These are phyloP conservation scores for Yamadazyma oceani DNA, from an alignment of 1,139 yeast species.

Conservation along the genomic window DNA sequence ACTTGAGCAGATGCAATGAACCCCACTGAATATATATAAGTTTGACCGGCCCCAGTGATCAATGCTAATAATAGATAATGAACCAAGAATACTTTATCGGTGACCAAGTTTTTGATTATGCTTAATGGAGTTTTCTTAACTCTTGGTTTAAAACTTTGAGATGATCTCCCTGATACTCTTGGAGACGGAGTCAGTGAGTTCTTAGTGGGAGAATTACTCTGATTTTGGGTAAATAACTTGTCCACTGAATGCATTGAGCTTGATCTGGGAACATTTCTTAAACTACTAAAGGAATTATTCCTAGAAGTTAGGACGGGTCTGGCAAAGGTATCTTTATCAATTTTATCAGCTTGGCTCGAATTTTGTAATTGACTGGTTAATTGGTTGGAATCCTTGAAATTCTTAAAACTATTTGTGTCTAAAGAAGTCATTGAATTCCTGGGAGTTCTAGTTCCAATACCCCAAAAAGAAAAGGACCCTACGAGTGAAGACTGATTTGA, in stretches of 20 bases:
- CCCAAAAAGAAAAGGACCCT: constrained; percentile 47
- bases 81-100: constrained; percentile 28
- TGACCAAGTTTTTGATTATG: constrained; percentile 25
- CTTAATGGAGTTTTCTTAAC: constrained; percentile 22
- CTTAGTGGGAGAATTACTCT: constrained; percentile 2
- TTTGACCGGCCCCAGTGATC: constrained; percentile 41
- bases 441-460: constrained; percentile 17
- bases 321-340: constrained; percentile 6
- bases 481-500: constrained; percentile 17
- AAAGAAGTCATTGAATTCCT: constrained; percentile 12
- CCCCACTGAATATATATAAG: constrained; percentile 46
- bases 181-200: constrained; percentile 8
- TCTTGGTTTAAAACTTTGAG: constrained; percentile 6
- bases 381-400: constrained; percentile 4
- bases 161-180: constrained; percentile 4
- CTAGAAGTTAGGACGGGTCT: constrained; percentile 16
- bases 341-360: background rate
- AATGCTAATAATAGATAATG: constrained; percentile 39
- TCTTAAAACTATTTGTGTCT: constrained; percentile 9
- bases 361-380: background rate
- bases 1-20: constrained; percentile 45
- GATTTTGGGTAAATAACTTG: background rate
- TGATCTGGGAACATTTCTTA: background rate
- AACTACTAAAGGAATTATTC: constrained; percentile 14
- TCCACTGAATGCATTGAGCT: constrained; percentile 1